Conservation (phyloP, 2,329 filamentous ascomycete genomes). For the Plenodomus biglobosus region DNA sequence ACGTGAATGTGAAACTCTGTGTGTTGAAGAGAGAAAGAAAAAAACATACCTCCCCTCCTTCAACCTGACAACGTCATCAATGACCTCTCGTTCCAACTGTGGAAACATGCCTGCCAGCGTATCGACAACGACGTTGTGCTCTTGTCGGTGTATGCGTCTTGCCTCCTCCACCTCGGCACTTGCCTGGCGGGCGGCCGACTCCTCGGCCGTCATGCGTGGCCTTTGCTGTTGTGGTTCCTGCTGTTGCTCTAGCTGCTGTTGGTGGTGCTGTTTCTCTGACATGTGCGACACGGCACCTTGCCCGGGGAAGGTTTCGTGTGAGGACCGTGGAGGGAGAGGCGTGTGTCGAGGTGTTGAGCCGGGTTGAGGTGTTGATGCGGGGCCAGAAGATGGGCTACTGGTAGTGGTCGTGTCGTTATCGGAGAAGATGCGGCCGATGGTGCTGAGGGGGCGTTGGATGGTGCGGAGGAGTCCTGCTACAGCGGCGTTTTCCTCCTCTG, state of each 20-base stretch:
- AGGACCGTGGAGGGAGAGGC: constrained; percentile 49
- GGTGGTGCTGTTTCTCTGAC: constrained; percentile 19
- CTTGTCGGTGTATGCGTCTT: constrained; percentile 74
- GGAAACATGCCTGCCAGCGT: constrained; percentile 97
- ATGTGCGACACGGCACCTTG: not conserved
- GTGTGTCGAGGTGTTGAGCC: constrained; percentile 50
- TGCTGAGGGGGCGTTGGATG: constrained; percentile 86
- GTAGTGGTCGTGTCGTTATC: constrained; percentile 55
- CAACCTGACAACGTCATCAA: constrained; percentile 93
- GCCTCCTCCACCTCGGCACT: constrained; percentile 89
- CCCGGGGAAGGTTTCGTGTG: constrained; percentile 37
- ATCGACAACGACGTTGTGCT: constrained; percentile 90
- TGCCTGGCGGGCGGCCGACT: constrained; percentile 85
- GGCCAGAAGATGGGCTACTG: constrained; percentile 7
- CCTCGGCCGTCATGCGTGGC: constrained; percentile 67
- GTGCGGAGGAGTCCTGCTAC: constrained; percentile 84
- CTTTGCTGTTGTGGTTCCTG: constrained; percentile 31
- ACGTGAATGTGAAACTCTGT: no score
- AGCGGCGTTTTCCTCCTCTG: constrained; percentile 72
- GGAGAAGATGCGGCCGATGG: constrained; percentile 92
- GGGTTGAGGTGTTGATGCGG: constrained; percentile 49
- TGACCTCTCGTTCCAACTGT: constrained; percentile 88
- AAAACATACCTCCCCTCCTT: constrained; percentile 83
- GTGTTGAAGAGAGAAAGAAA: no score
- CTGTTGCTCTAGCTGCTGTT: no score